Conservation (phyloP, 169 alveolate species). For the Eimeria zaria region DNA sequence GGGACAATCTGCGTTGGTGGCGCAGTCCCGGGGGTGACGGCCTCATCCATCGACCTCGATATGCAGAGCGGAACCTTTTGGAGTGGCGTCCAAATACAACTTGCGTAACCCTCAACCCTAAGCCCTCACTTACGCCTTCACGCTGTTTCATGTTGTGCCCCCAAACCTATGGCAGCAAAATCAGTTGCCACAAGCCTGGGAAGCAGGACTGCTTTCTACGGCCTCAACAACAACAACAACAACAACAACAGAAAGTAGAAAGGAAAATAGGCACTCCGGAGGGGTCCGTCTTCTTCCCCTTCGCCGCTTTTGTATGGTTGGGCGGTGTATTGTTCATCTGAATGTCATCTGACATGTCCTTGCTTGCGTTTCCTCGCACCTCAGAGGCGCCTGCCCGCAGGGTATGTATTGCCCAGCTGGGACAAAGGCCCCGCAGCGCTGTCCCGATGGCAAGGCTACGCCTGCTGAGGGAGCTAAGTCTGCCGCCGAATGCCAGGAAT, state of each 20-base stretch:
- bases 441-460: slow-evolving; percentile 32
- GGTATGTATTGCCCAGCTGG: slow-evolving; percentile 70
- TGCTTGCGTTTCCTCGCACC: not conserved
- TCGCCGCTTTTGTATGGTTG: not conserved
- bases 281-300: not conserved
- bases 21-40: slow-evolving; percentile 9
- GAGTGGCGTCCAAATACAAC: slow-evolving; percentile 46
- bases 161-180: not conserved
- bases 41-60: slow-evolving; percentile 1
- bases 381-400: slow-evolving; percentile 49
- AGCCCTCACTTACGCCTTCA: not conserved
- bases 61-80: not conserved
- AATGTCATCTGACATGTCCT: not conserved
- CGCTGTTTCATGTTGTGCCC: not conserved
- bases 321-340: not conserved
- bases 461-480: slow-evolving; percentile 14
- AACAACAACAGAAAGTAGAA: no score
- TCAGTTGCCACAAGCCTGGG: not conserved
- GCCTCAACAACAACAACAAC: no score
- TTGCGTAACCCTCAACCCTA: no score
- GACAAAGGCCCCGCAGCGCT: not conserved
- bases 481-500: not conserved
- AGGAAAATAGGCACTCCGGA: not conserved
- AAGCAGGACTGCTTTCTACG: not conserved
- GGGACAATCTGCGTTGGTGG: slow-evolving; percentile 58